Conservation (phyloP, 352 stramenopile genomes). For the Aphanomyces invadans region DNA sequence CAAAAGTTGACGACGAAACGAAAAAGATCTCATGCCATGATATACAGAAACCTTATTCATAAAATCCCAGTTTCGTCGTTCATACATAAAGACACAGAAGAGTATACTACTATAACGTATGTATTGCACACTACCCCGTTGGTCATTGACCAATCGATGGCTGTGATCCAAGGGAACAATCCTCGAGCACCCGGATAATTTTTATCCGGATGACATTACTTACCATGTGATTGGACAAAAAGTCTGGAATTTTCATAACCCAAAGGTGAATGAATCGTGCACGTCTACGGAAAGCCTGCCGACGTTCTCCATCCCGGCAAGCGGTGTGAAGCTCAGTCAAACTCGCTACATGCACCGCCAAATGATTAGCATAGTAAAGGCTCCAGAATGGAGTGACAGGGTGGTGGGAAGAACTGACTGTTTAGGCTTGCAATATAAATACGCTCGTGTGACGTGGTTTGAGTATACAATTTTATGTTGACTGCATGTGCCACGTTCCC, state of each 20-base stretch:
- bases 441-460: background rate
- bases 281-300: too few relatives aligned
- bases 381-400: too few relatives aligned
- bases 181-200: background rate
- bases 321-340: too few relatives aligned
- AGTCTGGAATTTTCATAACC: background rate
- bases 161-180: constrained; percentile 5
- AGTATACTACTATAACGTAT: background rate
- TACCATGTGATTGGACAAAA: background rate
- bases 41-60: background rate
- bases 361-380: too few relatives aligned
- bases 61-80: background rate
- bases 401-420: too few relatives aligned
- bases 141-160: constrained; percentile 8
- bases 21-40: background rate
- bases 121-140: background rate
- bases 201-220: background rate
- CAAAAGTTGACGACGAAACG: background rate
- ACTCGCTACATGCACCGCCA: too few relatives aligned
- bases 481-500: too few relatives aligned
- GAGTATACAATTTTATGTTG: background rate
- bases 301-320: too few relatives aligned
- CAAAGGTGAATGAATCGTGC: too few relatives aligned
- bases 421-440: too few relatives aligned
- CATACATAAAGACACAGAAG: background rate